Base-by-base conservation (phyloP, 257 asterid species). In the Nicotiana obtusifolia region DNA sequence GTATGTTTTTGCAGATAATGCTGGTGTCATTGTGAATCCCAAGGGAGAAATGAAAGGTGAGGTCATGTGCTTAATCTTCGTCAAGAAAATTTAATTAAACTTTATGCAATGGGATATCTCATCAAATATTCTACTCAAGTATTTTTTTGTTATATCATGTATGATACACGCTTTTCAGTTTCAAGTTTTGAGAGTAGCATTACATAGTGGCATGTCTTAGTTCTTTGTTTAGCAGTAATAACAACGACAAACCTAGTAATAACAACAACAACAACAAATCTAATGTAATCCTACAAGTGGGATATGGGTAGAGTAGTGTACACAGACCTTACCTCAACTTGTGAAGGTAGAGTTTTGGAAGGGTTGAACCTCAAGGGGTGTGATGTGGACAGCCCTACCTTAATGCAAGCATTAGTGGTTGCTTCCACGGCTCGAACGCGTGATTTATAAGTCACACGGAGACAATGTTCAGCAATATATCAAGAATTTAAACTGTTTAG, bases 31-130 rank as follows among this genome's bases (percentile, higher is more conserved):
- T 71, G 93, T 89, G 24, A 87, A 89, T 80, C 91, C 91, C 1
- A 89, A 89, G 78, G 93, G 92, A 15, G 93, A 89, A 87, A 89
- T 89, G 95, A 87, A 88, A 87, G 91, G 88, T 91, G 84, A 15
- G 81, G 11, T 71, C 20, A 0, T 20, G 7, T 44, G 60, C 33
- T 41, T 41, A 41, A 41, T 20, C n/a, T 69, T 56, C n/a, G 4
- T 35, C 56, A 68, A 68, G n/a, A 37, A n/a, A n/a, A 37, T n/a
- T 10, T n/a, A n/a, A 8, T 28, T 37, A 37, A 37, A 19, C 56
- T 37, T 35, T 37, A 37, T 10, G 77, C 54, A 41, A 41, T 41
- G 47, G 47, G 47, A 7, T 41, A 41, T 41, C 47, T 41, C 47
- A 37, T 37, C 10, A 37, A 1, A 37, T 7, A 1, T 7, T 37